Evolutionary conservation across 73 alveolate genomes (phyloP).

Genomic region (Paraurostyla sp.): DNA sequence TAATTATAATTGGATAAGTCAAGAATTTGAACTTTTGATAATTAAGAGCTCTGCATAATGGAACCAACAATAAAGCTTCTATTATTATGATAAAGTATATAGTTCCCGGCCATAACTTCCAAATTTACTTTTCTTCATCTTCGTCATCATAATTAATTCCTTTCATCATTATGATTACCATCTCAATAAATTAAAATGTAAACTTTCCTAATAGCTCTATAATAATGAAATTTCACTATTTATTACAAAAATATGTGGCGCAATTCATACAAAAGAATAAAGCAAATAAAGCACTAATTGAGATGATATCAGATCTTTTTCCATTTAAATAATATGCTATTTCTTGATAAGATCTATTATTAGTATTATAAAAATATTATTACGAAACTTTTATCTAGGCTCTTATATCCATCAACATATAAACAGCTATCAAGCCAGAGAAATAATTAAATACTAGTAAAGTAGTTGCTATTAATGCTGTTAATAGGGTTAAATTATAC

Average conservation of each 20-base stretch:
- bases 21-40: background rate
- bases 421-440: constrained; percentile 18
- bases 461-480: background rate
- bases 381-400: constrained; percentile 20
- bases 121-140: background rate
- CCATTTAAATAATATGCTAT: constrained; percentile 7
- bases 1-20: background rate
- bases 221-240: background rate
- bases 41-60: constrained; percentile 38
- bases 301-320: background rate
- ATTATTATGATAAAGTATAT: background rate
- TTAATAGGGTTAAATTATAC: too few species aligned
- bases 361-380: background rate
- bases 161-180: background rate
- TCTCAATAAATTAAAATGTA: background rate
- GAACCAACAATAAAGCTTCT: background rate
- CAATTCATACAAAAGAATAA: constrained; percentile 21
- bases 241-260: background rate
- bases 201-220: constrained; percentile 20
- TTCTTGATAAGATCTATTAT: constrained; percentile 9
- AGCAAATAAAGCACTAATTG: background rate
- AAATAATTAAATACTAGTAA: background rate
- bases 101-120: background rate
- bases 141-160: background rate
- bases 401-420: constrained; percentile 30